Evolutionary conservation across 2,329 filamentous ascomycete species (phyloP), one percentile per base, ranked within the genome.

Genomic region (Aspergillus candidus): DNA sequence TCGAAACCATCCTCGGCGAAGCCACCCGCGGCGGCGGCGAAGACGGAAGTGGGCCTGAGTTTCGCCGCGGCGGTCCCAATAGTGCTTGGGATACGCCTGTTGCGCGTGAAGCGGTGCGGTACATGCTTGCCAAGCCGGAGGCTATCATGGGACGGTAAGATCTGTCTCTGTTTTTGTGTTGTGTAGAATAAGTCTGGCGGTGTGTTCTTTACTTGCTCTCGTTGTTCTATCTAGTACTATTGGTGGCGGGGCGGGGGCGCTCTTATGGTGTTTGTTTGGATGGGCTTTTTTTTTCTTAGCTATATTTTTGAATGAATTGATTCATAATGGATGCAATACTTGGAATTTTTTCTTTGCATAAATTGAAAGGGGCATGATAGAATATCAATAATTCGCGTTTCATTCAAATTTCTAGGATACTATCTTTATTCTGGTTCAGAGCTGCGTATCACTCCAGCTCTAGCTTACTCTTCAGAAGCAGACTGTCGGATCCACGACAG

Each of bases 1-100:
- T 96, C 31, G 89, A 94, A 60, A 82, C 93, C 6, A 84, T 96
- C 38, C 77, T 93, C 50, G 91, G 89, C 46, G 90, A 96, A 67
- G 82, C 83, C 2, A 78, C 80, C 40, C 76, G 82, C 43, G 61
- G 63, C 32, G 75, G 72, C 3, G 72, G 71, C 34, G 76, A 74
- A 72, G 86, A 69, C 72, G 77, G 62, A 34, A 68, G 57, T 35
- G 71, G 65, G 4, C 62, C 67, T 34, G 72, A 72, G 52, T 73
- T 71, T 51, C 62, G 66, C 33, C 67, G 65, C 36, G 70, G 67
- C 41, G 82, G 82, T 4, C 58, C 68, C 12, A 74, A 76, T n/a
- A 73, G 82, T 33, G 76, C 81, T 27, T 86, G 82, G 82, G 78
- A 77, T 32, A 78, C 72, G 40, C 70, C 77, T 37, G 71, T 79